Evolutionary conservation across 805 yeast species (phyloP).

Genomic region (Zygoascus bituminiphila): DNA sequence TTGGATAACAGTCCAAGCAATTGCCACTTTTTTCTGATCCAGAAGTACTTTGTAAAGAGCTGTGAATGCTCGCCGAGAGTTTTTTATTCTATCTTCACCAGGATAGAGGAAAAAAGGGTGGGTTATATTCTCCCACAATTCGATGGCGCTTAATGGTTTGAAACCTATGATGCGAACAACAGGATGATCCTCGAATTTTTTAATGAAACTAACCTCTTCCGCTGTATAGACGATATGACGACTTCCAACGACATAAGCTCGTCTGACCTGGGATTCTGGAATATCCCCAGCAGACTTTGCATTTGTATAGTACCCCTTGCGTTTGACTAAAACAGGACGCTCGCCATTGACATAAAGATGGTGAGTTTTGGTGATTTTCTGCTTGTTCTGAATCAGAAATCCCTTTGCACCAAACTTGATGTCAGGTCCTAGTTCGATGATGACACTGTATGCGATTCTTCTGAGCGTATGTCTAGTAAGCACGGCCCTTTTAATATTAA

Average conservation of each 20-base stretch:
- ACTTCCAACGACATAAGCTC: conserved; percentile 39
- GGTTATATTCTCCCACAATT: conserved; percentile 43
- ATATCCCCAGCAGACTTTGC: conserved; percentile 39
- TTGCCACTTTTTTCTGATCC: conserved; percentile 45
- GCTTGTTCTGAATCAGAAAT: conserved; percentile 51
- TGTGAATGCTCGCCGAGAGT: conserved; percentile 60
- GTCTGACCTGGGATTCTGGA: conserved; percentile 26
- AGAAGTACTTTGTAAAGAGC: conserved; percentile 56
- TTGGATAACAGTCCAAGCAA: conserved; percentile 64
- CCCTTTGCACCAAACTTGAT: conserved; percentile 65
- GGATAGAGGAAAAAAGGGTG: conserved; percentile 63
- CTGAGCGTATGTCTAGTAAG: conserved; percentile 52
- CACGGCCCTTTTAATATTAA: conserved; percentile 28
- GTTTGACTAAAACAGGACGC: conserved; percentile 42
- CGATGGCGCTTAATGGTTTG: conserved; percentile 35
- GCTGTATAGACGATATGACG: conserved; percentile 29
- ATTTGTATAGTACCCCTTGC: conserved; percentile 35
- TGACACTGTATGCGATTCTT: conserved; percentile 54
- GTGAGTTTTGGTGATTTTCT: conserved; percentile 41
- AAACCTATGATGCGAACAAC: conserved; percentile 63
- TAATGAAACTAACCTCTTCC: conserved; percentile 31
- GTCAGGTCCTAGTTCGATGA: conserved; percentile 46
- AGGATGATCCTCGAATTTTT: conserved; percentile 34
- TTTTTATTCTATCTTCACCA: conserved; percentile 47
- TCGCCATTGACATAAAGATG: conserved; percentile 50